These are phyloP conservation scores for Solanum dulcamara DNA, from an alignment of 257 asterid species.

Conservation along the genomic window DNA sequence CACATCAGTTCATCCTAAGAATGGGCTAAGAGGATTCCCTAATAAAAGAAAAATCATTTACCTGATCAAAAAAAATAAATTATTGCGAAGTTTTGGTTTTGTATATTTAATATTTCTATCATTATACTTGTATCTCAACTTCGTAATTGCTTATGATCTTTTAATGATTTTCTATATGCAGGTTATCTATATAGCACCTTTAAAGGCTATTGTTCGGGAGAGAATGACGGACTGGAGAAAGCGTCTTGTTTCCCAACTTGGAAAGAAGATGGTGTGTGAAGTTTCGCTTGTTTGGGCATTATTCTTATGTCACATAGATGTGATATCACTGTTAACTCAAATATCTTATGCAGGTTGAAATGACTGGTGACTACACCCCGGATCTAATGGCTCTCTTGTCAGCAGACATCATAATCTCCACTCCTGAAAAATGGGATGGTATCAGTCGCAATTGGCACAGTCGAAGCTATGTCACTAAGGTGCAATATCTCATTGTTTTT, in stretches of 20 bases:
- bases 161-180: constrained; percentile 21
- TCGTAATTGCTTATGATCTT: not conserved
- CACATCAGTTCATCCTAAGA: not conserved
- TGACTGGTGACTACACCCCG: constrained; percentile 98
- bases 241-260: constrained; percentile 78
- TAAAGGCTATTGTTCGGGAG: constrained; percentile 98
- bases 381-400: constrained; percentile 72
- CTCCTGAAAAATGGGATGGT: constrained; percentile 99
- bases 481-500: constrained; percentile 13
- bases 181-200: constrained; percentile 93
- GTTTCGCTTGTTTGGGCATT: constrained; percentile 3
- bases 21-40: not conserved
- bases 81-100: not conserved
- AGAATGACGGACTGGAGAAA: constrained; percentile 97
- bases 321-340: constrained; percentile 7
- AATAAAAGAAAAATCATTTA: not conserved
- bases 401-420: constrained; percentile 87
- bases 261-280: constrained; percentile 72
- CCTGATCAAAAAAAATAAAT: not conserved
- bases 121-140: not conserved
- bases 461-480: constrained; percentile 91
- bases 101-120: not conserved
- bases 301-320: not conserved
- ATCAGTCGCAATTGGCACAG: constrained; percentile 97
- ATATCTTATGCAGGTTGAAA: constrained; percentile 62